Evolutionary conservation across 2,329 filamentous ascomycete genomes (phyloP), one percentile per base, ranked within the genome.

Genomic region (Colletotrichum liriopes): DNA sequence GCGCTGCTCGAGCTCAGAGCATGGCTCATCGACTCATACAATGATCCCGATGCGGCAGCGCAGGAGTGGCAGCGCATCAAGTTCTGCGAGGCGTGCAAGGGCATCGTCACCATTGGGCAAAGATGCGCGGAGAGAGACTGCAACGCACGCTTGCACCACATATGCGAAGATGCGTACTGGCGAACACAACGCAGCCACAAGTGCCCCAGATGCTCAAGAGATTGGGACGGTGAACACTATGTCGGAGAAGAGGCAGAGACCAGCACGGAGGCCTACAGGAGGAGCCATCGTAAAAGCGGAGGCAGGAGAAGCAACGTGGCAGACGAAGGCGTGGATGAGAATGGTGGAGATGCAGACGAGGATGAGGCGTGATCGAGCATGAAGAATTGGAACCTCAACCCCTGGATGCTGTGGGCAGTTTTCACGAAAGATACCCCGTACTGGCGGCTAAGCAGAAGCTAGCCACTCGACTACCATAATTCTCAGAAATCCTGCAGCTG

Each of bases 1-100:
- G 93, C 91, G 1, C 84, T 99, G 75, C 90, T 98, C 86, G 96
- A 99, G 85, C 84, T 99, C 69, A 88, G 93, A 70, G 87, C 89
- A 1, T 98, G 95, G 92, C 87, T 99, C 60, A 84, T 94, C n/a
- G 93, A 94, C 65, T 94, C 93, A 37, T 99, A 98, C 82, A 98
- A 99, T 79, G 93, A 97, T 67, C 83, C 87, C 0, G 88, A 90
- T 12, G 85, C 86, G 1, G 90, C 90, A 12, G 83, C 85, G 1
- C 82, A 84, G n/a, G 90, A 90, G 43, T 91, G 89, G 86, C 89
- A 94, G 79, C 90, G 91, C 74, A 93, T 99, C 80, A 97, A 96
- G 83, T 90, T 92, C 74, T 99, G 96, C 80, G 90, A 93, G 78
- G 95, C 94, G 0, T 99, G 96, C 82, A 93, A 91, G 81, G 95